A percentile compares a stretch with the other conserved stretches of the same genome.
Evolutionary conservation across 2,329 filamentous ascomycete species (phyloP).

Genomic region (Rhexocercosporidium sp.): DNA sequence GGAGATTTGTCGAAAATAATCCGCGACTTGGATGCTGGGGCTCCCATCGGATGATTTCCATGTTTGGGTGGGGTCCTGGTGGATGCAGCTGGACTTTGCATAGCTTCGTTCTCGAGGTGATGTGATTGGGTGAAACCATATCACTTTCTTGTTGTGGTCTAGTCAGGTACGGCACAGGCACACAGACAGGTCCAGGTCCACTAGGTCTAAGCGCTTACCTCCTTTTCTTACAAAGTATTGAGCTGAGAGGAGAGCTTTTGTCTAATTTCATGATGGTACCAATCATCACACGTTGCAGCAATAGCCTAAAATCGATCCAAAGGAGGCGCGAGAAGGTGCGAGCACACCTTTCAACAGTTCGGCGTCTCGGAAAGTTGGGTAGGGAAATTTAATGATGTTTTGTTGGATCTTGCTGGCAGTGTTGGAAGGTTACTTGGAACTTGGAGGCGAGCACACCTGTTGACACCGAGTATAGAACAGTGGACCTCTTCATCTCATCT

Average conservation of each 20-base stretch:
- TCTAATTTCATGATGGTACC: not conserved
- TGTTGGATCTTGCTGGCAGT: not conserved
- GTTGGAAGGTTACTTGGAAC: not conserved
- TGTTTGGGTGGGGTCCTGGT: not conserved
- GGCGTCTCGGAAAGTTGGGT: not conserved
- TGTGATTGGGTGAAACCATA: not conserved
- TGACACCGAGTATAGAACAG: slow-evolving; percentile 5
- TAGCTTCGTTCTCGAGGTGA: not conserved
- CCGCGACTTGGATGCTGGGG: not conserved
- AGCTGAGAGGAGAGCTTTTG: too few species aligned
- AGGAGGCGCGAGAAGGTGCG: not conserved
- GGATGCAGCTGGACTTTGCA: not conserved
- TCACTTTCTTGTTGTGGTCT: not conserved
- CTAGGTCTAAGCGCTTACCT: not conserved
- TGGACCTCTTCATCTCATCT: slow-evolving; percentile 3
- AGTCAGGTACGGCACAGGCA: slow-evolving; percentile 8
- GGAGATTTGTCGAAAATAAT: too few species aligned
- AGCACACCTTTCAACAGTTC: not conserved
- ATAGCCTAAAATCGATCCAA: not conserved
- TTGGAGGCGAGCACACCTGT: not conserved
- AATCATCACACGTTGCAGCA: not conserved
- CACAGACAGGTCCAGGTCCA: too few species aligned
- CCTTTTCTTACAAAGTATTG: too few species aligned
- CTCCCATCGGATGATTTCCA: not conserved
- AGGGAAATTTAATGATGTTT: too few species aligned